A percentile compares a stretch with the other conserved stretches of the same genome.
Evolutionary conservation across 2,329 filamentous ascomycete genomes (phyloP).

Genomic region (Calonectria fujianensis): DNA sequence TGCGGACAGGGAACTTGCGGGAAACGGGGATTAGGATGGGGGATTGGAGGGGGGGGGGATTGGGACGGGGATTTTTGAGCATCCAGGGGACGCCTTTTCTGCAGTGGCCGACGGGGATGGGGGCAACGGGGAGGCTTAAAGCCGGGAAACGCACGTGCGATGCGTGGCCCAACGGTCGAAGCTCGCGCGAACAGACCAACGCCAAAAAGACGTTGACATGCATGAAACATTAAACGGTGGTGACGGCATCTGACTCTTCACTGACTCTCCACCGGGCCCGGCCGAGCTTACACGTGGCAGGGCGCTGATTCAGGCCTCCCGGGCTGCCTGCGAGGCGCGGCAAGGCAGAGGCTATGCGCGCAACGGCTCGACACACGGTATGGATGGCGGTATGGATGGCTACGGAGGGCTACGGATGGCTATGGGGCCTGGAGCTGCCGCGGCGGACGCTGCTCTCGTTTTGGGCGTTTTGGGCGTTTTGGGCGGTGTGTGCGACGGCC

Average conservation of each 20-base stretch:
- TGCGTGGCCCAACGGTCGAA: background rate
- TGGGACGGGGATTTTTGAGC: no score
- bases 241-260: background rate
- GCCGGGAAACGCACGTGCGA: constrained; percentile 4
- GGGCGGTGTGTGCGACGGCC: constrained; percentile 1
- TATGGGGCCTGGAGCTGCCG: background rate
- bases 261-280: no score
- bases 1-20: background rate
- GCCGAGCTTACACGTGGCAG: background rate
- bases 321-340: no score
- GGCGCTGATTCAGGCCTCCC: background rate
- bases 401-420: no score
- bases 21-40: no score
- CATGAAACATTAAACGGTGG: constrained; percentile 23
- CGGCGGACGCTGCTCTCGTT: background rate
- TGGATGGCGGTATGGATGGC: no score
- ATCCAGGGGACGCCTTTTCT: no score
- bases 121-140: background rate
- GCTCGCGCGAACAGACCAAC: constrained; percentile 15
- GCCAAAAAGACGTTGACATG: constrained; percentile 10
- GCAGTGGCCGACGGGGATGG: no score
- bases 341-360: background rate
- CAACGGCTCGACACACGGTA: no score
- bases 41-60: background rate
- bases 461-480: constrained; percentile 1